Evolutionary conservation across 495 filamentous ascomycete genomes (phyloP).

Genomic region (Clavariopsis aquatica): DNA sequence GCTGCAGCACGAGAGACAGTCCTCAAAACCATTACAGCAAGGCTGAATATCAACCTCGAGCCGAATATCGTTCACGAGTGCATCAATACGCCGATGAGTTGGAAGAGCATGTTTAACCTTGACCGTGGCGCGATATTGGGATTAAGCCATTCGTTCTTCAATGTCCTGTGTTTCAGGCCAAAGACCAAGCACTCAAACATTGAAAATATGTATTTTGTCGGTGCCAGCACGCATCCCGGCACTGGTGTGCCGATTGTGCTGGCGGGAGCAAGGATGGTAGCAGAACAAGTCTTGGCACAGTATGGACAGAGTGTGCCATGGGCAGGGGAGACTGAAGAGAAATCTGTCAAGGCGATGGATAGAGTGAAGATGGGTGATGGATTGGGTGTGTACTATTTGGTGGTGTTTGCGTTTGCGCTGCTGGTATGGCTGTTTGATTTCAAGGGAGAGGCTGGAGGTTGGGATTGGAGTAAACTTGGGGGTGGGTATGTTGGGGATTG

Average conservation of each 20-base stretch:
- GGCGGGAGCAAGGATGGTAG: constrained; percentile 63
- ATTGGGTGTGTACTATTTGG: no score
- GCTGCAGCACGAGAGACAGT: constrained; percentile 55
- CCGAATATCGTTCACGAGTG: constrained; percentile 57
- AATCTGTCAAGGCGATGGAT: no score
- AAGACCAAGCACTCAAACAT: constrained; percentile 55
- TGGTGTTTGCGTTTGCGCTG: no score
- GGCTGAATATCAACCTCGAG: constrained; percentile 54
- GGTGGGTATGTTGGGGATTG: no score
- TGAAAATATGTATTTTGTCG: constrained; percentile 62
- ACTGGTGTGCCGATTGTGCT: constrained; percentile 71
- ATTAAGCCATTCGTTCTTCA: constrained; percentile 68
- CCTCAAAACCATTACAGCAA: constrained; percentile 55
- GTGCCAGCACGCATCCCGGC: constrained; percentile 70
- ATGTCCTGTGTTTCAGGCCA: constrained; percentile 67
- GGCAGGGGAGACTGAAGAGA: constrained; percentile 26
- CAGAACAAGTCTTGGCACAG: constrained; percentile 57
- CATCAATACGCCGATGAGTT: constrained; percentile 61
- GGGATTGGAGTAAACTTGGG: no score
- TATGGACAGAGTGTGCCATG: constrained; percentile 48
- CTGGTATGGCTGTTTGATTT: no score
- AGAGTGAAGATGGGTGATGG: no score
- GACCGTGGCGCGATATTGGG: constrained; percentile 70
- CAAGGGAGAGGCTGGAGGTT: no score
- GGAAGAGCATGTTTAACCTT: constrained; percentile 67